phyloP scores from a whole-genome alignment of 768 basidiomycete species.

The Pholiota conissans region DNA sequence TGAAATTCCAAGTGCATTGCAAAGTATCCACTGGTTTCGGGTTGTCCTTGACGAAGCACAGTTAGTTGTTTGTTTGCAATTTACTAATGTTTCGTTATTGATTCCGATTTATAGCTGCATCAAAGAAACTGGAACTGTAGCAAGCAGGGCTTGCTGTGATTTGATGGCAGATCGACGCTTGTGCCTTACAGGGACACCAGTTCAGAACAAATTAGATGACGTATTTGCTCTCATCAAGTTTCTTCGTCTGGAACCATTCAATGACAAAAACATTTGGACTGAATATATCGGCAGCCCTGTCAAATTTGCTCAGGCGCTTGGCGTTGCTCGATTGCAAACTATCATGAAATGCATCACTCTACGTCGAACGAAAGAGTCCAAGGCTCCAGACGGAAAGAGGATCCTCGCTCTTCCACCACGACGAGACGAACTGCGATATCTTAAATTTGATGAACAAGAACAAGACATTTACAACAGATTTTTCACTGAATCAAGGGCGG shows the following conservation, averaged over 20 bases:
- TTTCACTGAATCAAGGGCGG: conserved; percentile 87
- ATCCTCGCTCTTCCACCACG: conserved; percentile 90
- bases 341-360: conserved; percentile 98
- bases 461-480: conserved; percentile 85
- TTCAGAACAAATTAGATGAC: conserved; percentile 99
- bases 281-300: conserved; percentile 91
- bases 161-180: conserved; percentile 90
- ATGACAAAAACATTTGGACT: conserved; percentile 92
- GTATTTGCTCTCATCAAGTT: conserved; percentile 98
- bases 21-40: conserved; percentile 95
- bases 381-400: conserved; percentile 72
- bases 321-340: conserved; percentile 90
- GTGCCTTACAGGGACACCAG: conserved; percentile 96
- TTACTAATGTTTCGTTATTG: background rate
- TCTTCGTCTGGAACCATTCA: conserved; percentile 85
- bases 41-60: conserved; percentile 94
- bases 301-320: conserved; percentile 87
- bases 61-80: conserved; percentile 51
- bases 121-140: conserved; percentile 94
- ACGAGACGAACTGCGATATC: conserved; percentile 82
- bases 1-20: conserved; percentile 76
- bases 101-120: conserved; percentile 65
- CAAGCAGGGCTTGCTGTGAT: conserved; percentile 93
- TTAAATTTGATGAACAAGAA: conserved; percentile 83
- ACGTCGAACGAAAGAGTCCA: conserved; percentile 93